Evolutionary conservation across 441 rosid species (phyloP).

Genomic region (Sinapis alba): DNA sequence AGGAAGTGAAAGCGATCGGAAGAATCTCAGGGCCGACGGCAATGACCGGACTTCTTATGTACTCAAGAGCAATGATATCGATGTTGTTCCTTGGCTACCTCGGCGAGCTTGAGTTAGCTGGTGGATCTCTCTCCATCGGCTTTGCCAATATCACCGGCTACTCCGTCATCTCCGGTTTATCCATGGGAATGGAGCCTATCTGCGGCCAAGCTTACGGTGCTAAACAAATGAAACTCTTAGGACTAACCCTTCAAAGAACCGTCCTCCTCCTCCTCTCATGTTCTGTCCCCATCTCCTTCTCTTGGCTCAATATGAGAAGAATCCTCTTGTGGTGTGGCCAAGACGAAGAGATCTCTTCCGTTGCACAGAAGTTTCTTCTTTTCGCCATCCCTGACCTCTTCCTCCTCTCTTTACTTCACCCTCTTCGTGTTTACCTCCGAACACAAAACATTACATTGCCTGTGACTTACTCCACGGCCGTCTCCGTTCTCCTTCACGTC

Average conservation of each 20-base stretch:
- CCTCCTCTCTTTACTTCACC: constrained; percentile 89
- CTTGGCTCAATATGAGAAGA: constrained; percentile 76
- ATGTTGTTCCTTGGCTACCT: constrained; percentile 95
- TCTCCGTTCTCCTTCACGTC: constrained; percentile 77
- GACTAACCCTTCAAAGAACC: constrained; percentile 89
- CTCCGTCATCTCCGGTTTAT: constrained; percentile 93
- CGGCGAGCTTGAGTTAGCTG: constrained; percentile 95
- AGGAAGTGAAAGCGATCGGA: constrained; percentile 85
- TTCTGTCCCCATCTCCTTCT: constrained; percentile 78
- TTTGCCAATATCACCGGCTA: constrained; percentile 98
- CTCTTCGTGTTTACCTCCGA: constrained; percentile 81
- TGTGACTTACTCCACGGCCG: constrained; percentile 81
- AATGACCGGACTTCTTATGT: constrained; percentile 78
- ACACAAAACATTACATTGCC: constrained; percentile 91
- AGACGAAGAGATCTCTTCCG: constrained; percentile 73
- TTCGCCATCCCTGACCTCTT: constrained; percentile 90
- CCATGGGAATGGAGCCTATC: constrained; percentile 99
- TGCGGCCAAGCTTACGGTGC: constrained; percentile 99
- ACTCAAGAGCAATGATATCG: constrained; percentile 92
- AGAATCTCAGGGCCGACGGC: constrained; percentile 91
- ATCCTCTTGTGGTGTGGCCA: constrained; percentile 87
- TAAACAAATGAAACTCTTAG: constrained; percentile 85
- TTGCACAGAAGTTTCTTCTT: constrained; percentile 75
- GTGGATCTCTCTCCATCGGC: constrained; percentile 92
- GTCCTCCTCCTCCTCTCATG: constrained; percentile 86